These are phyloP conservation scores for Sugiyamaella lignohabitans DNA, from an alignment of 805 yeast species.

Conservation along the genomic window DNA sequence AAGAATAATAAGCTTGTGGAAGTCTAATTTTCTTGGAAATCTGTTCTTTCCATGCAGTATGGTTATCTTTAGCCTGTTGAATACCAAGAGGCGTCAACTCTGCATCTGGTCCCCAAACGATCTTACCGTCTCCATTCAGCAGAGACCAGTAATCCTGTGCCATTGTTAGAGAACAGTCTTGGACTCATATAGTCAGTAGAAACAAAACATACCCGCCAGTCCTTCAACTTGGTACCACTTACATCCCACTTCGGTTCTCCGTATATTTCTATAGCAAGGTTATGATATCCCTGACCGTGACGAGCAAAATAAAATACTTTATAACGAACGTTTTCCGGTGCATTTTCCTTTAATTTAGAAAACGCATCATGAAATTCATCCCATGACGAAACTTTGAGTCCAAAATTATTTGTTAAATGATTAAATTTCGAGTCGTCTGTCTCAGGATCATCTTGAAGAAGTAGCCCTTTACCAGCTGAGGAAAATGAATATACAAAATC, in stretches of 20 bases:
- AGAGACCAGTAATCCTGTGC: conserved; percentile 13
- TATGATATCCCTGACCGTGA: conserved; percentile 52
- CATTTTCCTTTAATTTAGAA: conserved; percentile 28
- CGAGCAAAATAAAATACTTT: conserved; percentile 44
- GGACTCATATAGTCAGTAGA: not conserved
- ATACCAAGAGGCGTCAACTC: conserved; percentile 42
- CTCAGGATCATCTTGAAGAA: conserved; percentile 38
- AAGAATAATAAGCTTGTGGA: conserved; percentile 40
- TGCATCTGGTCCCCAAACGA: conserved; percentile 43
- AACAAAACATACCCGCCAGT: too few relatives aligned
- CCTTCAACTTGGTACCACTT: too few relatives aligned
- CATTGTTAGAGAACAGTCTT: not conserved
- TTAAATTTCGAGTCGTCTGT: conserved; percentile 41
- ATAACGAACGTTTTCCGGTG: conserved; percentile 30
- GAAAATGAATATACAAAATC: conserved; percentile 24
- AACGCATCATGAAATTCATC: conserved; percentile 28
- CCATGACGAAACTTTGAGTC: conserved; percentile 36
- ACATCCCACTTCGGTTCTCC: conserved; percentile 42
- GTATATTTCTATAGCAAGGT: conserved; percentile 40
- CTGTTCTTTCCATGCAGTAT: conserved; percentile 37
- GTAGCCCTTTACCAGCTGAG: conserved; percentile 29
- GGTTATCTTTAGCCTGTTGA: conserved; percentile 41
- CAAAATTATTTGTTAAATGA: conserved; percentile 39
- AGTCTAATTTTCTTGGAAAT: conserved; percentile 26
- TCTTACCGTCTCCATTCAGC: conserved; percentile 15